Evolutionary conservation across 2,329 filamentous ascomycete genomes (phyloP).

Genomic region (Dryadomyces quercivorus): DNA sequence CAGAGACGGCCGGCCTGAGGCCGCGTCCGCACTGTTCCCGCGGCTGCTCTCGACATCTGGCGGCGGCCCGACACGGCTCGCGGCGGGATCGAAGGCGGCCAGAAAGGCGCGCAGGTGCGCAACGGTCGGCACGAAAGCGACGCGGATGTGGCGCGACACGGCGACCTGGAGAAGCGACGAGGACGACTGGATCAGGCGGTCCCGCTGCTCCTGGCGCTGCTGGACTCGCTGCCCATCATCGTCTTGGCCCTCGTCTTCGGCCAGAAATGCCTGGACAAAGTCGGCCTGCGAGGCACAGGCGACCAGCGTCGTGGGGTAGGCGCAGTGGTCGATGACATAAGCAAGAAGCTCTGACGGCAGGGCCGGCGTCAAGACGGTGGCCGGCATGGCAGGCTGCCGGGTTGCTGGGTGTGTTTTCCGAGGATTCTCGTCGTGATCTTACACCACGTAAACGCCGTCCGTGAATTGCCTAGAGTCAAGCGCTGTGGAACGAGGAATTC

Average conservation of each 20-base stretch:
- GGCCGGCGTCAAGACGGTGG: constrained; percentile 36
- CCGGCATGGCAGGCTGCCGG: neutral
- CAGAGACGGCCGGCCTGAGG: constrained; percentile 28
- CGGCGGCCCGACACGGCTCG: constrained; percentile 25
- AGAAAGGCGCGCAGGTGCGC: constrained; percentile 69
- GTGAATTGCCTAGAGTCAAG: neutral
- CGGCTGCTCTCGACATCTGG: constrained; percentile 14
- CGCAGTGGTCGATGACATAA: constrained; percentile 45
- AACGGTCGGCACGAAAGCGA: constrained; percentile 64
- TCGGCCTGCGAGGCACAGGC: constrained; percentile 53
- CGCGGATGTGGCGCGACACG: constrained; percentile 53
- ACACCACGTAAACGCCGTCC: neutral
- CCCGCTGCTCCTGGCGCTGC: neutral
- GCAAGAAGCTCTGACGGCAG: constrained; percentile 51
- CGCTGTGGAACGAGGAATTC: neutral
- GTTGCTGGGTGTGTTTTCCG: neutral
- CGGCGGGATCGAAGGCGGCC: constrained; percentile 34
- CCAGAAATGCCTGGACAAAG: constrained; percentile 50
- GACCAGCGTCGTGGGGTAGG: constrained; percentile 52
- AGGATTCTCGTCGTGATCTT: no score
- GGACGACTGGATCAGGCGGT: constrained; percentile 35
- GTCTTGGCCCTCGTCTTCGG: constrained; percentile 20
- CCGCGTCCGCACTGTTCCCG: neutral
- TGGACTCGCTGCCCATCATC: constrained; percentile 1
- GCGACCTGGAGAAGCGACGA: constrained; percentile 57